Evolutionary conservation across 257 asterid genomes (phyloP), one percentile per base, ranked within the genome.

Genomic region (Lycium barbarum): DNA sequence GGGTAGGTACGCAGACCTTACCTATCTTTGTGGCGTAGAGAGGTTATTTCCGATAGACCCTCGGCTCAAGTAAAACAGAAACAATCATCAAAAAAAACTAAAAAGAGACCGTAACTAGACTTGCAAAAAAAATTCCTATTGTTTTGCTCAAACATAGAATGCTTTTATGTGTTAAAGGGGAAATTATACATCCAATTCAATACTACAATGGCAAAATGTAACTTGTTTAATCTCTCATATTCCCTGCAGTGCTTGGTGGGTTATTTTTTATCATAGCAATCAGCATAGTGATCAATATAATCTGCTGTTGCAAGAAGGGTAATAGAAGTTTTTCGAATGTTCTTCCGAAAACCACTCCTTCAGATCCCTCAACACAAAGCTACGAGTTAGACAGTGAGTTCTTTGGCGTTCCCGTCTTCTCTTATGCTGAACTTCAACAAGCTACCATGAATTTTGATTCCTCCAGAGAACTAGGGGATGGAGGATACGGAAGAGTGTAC

Each of bases 401-500:
- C 71, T 43, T 45, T 72, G 86, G 86, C 2, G 83, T 76, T 61
- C 82, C 86, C 2, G 15, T 84, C 35, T 84, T 71, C 83, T 73
- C 86, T 47, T 84, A 54, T 59, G 82, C 70, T 36, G 86, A 84
- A 71, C 86, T 84, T 15, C 71, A 84, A 84, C 71, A 84, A 61
- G 86, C 86, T 54, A 84, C 86, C 53, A 76, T 70, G 73, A 73
- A 43, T 61, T 84, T 84, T 22, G 83, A 73, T 76, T 84, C 86
- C 13, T 58, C 86, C 11, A 22, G 82, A 58, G 83, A 72, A 15
- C 81, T 84, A 3, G 86, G 86, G 0, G 86, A 84, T 71, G 86
- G 86, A 57, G 86, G 86, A 54, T 84, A 36, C 58, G 86, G 86
- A 84, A 84, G 72, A 55, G 86, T 84, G 2, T 84, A 84, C 76